Evolutionary conservation across 352 stramenopile genomes (phyloP), one percentile per base, ranked within the genome.

Genomic region (Pythium brachiatum): DNA sequence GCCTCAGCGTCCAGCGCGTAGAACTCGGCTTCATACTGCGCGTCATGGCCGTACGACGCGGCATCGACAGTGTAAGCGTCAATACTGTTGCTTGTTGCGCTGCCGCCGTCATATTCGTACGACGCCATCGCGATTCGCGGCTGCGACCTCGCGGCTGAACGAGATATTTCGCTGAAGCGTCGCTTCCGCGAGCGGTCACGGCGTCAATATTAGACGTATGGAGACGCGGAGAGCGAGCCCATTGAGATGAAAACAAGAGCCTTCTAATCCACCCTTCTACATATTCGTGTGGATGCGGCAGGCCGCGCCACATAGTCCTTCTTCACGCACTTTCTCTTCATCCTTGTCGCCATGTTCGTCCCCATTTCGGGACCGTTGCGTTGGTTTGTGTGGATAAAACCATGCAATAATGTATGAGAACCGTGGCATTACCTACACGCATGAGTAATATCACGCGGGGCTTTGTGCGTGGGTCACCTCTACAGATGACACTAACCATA

Each of bases 1-100:
- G 72, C 69, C 21, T 89, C 76, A 7, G 66, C 70, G 46, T 89
- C 80, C n/a, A 89, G 64, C 32, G 66, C 64, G 65, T 70, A 76
- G 62, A 83, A 87, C 58, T 83, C 73, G 53, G 67, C 54, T 0
- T 64, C 56, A 20, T 85, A 79, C 32, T 57, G 50, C 53, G 54
- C 54, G 6, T 65, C 56, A 2, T 44, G 36, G 13, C 16, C 36
- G 16, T 44, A 21, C 15, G 36, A 44, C 1, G 36, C 8, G 6
- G 36, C 8, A 8, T 21, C 36, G 16, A 44, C 13, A 4, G 16
- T 8, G 36, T 44, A 44, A 1, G 36, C n/a, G 13, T 7, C 36
- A 20, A 18, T 13, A 18, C 16, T 3, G 36, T 44, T 7, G 36
- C 16, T 13, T 13, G n/a, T 21, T 3, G 15, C 34, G 8, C 34